phyloP scores from a whole-genome alignment of 352 stramenopile species.

The Phytophthora idaei region DNA sequence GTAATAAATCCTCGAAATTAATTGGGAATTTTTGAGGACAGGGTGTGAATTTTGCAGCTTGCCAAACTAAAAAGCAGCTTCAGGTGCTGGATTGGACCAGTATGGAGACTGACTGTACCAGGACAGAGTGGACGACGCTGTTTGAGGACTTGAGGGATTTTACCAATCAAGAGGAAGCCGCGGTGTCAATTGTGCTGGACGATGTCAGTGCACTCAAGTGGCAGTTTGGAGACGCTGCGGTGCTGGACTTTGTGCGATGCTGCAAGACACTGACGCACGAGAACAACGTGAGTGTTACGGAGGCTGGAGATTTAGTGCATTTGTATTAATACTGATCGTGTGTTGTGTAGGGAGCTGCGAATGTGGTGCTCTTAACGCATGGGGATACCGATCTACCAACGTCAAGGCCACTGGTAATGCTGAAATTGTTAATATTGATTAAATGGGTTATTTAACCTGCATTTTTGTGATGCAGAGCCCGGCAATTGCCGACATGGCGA shows the following conservation, averaged over 20 bases:
- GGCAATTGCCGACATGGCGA: constrained; percentile 62
- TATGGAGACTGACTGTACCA: constrained; percentile 4
- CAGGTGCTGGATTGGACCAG: constrained; percentile 49
- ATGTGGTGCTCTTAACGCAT: constrained; percentile 67
- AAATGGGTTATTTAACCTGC: not conserved
- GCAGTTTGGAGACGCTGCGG: constrained; percentile 45
- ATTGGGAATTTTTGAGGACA: constrained; percentile 14
- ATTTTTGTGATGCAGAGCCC: constrained; percentile 38
- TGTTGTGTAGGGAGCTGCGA: constrained; percentile 37
- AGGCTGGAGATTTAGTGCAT: constrained; percentile 5
- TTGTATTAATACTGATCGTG: not conserved
- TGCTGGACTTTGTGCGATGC: constrained; percentile 67
- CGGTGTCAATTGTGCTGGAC: constrained; percentile 64
- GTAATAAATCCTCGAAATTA: not conserved
- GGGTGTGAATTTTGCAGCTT: constrained; percentile 58
- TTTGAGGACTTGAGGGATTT: constrained; percentile 42
- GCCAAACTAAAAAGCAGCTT: constrained; percentile 42
- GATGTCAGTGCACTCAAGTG: constrained; percentile 69
- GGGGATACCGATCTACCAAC: constrained; percentile 44
- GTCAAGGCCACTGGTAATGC: constrained; percentile 24
- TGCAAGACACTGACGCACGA: constrained; percentile 64
- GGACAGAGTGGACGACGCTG: constrained; percentile 26
- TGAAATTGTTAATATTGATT: not conserved
- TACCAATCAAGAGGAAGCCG: not conserved
- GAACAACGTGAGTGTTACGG: constrained; percentile 37